A percentile compares a stretch with the other conserved stretches of the same genome.
These are phyloP conservation scores for Trichodelitschia bisporula DNA, from an alignment of 495 filamentous ascomycete genomes.

Conservation along the genomic window DNA sequence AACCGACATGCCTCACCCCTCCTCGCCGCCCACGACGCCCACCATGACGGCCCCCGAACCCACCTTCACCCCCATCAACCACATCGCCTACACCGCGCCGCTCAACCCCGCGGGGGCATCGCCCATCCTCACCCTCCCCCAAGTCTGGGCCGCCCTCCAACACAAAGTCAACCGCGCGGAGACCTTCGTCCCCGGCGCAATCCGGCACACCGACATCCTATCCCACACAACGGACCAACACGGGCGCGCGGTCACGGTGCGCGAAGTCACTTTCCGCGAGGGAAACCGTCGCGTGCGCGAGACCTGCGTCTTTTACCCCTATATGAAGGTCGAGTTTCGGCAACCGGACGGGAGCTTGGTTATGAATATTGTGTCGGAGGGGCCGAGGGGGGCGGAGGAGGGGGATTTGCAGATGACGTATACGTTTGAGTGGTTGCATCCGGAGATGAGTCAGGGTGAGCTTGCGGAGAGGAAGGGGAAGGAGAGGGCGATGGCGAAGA, in stretches of 20 bases:
- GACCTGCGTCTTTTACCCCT: constrained; percentile 3
- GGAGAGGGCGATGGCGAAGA: constrained; percentile 12
- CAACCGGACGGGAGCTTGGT: constrained; percentile 14
- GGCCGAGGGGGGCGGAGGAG: no score
- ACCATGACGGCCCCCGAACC: no score
- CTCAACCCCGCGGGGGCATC: constrained; percentile 23
- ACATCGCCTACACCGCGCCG: constrained; percentile 24
- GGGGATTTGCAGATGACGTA: constrained; percentile 29
- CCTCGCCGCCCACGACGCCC: no score
- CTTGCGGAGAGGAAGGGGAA: constrained; percentile 9
- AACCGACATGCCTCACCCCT: no score
- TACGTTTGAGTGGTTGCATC: constrained; percentile 26
- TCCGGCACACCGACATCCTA: constrained; percentile 18
- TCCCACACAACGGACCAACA: constrained; percentile 4
- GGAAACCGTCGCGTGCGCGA: constrained; percentile 3
- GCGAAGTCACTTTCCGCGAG: constrained; percentile 9
- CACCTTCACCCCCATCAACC: no score
- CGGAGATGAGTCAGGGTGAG: constrained; percentile 15
- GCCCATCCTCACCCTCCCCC: constrained; percentile 18
- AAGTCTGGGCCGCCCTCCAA: constrained; percentile 27
- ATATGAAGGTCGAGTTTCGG: constrained; percentile 13
- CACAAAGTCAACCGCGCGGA: constrained; percentile 25
- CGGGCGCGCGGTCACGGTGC: constrained; percentile 6
- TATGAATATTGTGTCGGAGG: constrained; percentile 25
- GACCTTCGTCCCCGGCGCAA: constrained; percentile 23